Conservation (phyloP, 768 basidiomycete genomes). For the Xerocomellus chrysenteron region DNA sequence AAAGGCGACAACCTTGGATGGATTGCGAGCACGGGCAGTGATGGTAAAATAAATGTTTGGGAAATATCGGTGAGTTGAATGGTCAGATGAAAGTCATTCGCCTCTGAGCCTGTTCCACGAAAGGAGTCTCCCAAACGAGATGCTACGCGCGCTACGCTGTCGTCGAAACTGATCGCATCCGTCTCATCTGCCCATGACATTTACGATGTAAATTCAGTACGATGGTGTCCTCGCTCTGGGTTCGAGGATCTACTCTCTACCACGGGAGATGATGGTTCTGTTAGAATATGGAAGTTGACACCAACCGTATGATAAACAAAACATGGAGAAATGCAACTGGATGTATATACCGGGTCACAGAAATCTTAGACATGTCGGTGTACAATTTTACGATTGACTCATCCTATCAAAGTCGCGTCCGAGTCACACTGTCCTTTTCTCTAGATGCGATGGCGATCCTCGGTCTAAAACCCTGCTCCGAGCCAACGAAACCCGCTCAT, state of each 20-base stretch:
- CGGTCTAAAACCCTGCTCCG: conserved; percentile 49
- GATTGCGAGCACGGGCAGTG: conserved; percentile 83
- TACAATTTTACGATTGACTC: too few relatives aligned
- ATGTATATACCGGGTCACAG: too few relatives aligned
- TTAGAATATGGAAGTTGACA: conserved; percentile 72
- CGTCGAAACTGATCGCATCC: conserved; percentile 50
- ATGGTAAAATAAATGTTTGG: conserved; percentile 83
- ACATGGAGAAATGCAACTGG: too few relatives aligned
- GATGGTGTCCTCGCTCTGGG: conserved; percentile 76
- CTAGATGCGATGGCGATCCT: conserved; percentile 61
- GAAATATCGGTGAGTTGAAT: conserved; percentile 54
- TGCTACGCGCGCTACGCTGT: conserved; percentile 26
- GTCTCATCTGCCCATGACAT: conserved; percentile 73
- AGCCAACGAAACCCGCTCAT: conserved; percentile 63
- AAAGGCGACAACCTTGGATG: conserved; percentile 59
- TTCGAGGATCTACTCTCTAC: conserved; percentile 71
- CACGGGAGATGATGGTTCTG: conserved; percentile 81
- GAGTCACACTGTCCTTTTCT: not conserved
- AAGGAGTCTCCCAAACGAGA: conserved; percentile 20
- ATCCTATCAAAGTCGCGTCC: not conserved
- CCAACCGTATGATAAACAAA: not conserved
- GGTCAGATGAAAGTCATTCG: not conserved
- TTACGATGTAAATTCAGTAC: conserved; percentile 79
- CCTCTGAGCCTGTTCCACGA: not conserved
- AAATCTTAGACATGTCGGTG: too few relatives aligned